Evolutionary conservation across 1,284 basidiomycete species (phyloP).

Genomic region (Apiotrichum veenhuisii): DNA sequence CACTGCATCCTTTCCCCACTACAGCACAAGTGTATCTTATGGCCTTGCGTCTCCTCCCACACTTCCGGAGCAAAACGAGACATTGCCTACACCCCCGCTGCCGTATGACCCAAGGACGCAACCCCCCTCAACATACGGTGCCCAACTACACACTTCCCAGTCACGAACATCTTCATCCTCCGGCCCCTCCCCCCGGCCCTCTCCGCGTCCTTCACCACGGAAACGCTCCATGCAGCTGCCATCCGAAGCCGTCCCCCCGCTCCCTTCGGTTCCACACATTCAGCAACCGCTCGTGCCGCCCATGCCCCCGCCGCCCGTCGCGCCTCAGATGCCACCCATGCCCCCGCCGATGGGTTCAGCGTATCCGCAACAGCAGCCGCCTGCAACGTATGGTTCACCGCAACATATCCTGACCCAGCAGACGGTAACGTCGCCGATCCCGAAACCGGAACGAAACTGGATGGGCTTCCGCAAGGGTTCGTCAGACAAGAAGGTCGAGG

Average conservation of each 20-base stretch:
- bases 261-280: background rate
- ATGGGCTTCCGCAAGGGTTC: background rate
- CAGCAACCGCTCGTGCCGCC: background rate
- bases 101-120: background rate
- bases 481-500: background rate
- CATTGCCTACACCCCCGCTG: too few species aligned
- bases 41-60: background rate
- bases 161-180: background rate
- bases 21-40: too few species aligned
- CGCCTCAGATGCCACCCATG: background rate
- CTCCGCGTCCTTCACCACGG: background rate
- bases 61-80: too few species aligned
- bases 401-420: background rate
- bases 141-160: background rate
- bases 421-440: background rate
- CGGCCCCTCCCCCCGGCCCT: background rate
- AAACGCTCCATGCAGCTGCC: conserved; percentile 1
- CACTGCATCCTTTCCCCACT: background rate
- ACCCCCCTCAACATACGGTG: too few species aligned
- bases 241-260: background rate
- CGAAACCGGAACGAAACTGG: background rate
- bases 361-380: background rate
- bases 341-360: background rate
- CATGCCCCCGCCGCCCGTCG: background rate
- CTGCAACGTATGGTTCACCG: background rate